These are phyloP conservation scores for Phalaenopsis aphrodite DNA, from an alignment of 106 monocot species.

Conservation along the genomic window DNA sequence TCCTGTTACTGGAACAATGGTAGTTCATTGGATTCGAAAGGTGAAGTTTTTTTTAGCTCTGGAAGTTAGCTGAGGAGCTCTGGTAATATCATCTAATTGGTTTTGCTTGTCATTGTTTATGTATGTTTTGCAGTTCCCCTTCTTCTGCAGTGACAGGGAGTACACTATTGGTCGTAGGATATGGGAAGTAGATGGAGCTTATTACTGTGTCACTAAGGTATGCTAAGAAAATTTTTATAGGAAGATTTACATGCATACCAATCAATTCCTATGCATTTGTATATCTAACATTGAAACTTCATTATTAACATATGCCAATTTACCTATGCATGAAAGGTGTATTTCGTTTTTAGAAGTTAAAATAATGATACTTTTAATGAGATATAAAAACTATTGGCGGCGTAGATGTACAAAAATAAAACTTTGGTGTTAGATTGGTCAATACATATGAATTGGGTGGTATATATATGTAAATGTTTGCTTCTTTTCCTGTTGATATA, in stretches of 20 bases:
- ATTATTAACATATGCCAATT: too few species aligned
- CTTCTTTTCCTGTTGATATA: not conserved
- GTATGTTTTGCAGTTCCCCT: slow-evolving; percentile 57
- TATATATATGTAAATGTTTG: too few species aligned
- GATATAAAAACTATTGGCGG: too few species aligned
- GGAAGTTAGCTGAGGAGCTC: not conserved
- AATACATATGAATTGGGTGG: too few species aligned
- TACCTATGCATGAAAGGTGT: too few species aligned
- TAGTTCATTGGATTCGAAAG: slow-evolving; percentile 89
- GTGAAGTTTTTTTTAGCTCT: slow-evolving; percentile 15
- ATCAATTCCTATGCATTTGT: too few species aligned
- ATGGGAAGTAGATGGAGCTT: slow-evolving; percentile 52
- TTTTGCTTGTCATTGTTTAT: slow-evolving; percentile 2
- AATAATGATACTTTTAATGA: too few species aligned
- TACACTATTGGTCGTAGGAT: slow-evolving; percentile 81
- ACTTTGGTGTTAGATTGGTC: too few species aligned
- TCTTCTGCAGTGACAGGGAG: slow-evolving; percentile 91
- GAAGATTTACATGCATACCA: too few species aligned
- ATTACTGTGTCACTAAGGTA: slow-evolving; percentile 92
- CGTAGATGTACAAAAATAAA: too few species aligned
- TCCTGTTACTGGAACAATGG: slow-evolving; percentile 60
- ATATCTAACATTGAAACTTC: too few species aligned
- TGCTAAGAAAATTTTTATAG: not conserved
- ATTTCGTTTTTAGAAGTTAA: too few species aligned
- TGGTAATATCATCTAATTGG: not conserved